A percentile compares a stretch with the other conserved stretches of the same genome.
phyloP scores from a whole-genome alignment of 306 rosid genomes.

The Crotalaria pallida region DNA sequence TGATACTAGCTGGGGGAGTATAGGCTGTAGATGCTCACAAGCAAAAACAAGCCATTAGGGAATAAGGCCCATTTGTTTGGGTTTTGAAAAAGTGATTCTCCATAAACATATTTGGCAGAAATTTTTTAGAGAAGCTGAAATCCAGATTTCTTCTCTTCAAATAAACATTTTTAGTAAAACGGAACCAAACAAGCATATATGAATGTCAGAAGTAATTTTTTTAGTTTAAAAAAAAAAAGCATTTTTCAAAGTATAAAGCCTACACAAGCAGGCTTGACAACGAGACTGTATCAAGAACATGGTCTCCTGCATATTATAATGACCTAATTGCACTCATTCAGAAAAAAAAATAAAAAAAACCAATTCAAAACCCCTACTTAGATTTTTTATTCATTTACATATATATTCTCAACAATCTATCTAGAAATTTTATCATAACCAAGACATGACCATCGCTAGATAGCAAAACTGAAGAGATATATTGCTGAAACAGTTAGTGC shows the following conservation, averaged over 20 bases:
- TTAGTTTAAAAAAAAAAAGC: no score
- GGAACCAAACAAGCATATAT: no score
- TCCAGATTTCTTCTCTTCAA: no score
- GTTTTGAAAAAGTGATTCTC: no score
- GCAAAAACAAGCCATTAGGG: background rate
- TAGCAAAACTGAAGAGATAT: background rate
- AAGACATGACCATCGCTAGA: background rate
- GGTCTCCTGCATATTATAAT: background rate
- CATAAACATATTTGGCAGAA: no score
- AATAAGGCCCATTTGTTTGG: background rate
- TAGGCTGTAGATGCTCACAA: background rate
- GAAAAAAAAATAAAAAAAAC: background rate
- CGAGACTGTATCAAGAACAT: background rate
- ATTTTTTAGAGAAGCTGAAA: no score
- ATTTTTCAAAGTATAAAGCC: no score
- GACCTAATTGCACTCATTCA: background rate
- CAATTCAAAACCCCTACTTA: background rate
- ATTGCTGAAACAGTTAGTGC: background rate
- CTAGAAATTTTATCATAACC: slow-evolving; percentile 1
- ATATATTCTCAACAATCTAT: background rate
- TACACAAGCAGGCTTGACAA: background rate
- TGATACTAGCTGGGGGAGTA: background rate
- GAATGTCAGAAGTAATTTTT: no score
- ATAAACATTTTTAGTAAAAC: no score
- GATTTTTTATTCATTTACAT: background rate